Base-by-base conservation (phyloP, 2,329 filamentous ascomycete species). In the Arthrobotrys iridis region DNA sequence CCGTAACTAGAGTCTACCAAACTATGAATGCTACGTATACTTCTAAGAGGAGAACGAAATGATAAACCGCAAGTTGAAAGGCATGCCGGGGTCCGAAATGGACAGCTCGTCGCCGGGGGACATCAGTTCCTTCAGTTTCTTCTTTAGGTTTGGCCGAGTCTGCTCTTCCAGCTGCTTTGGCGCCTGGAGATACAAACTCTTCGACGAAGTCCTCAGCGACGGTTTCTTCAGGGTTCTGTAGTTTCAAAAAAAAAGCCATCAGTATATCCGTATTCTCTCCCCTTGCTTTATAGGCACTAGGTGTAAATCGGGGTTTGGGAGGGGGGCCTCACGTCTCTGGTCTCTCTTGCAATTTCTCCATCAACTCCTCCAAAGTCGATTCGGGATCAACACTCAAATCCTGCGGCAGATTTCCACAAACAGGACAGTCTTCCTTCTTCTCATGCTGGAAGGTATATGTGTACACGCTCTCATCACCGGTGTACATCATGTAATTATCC, bases 401-500 rank as follows among this genome's bases (percentile, higher is more conserved):
- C 60, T 92, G 90, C 2, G 95, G 89, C 70, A 92, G 83, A 62
- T 92, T 91, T 15, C 94, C 93, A 80, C 95, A 99, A 4, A 98
- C 95, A 1, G 95, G 93, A 78, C 95, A 99, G 82, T 98, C 95
- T 13, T 90, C 87, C 82, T 97, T 98, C 84, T 91, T 92, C 83
- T 97, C 91, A 80, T 97, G 93, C 80, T 93, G 90, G 82, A 98
- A 99, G 0, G 95, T 99, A 83, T 97, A 97, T 0, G 95, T 99
- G 84, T 99, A 99, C 78, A 99, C 91, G 78, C 91, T 88, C 80
- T 96, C 94, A 80, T 98, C 93, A 50, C 96, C 95, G 10, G 93
- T 97, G 82, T 99, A 99, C 92, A 97, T 97, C 93, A 98, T 98
- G 84, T 99, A 99, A 82, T 97, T 96, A 66, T 90, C 90, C 13